A percentile compares a stretch with the other conserved stretches of the same genome.
Evolutionary conservation across 2,329 filamentous ascomycete species (phyloP).

Genomic region (Botrytis porri): DNA sequence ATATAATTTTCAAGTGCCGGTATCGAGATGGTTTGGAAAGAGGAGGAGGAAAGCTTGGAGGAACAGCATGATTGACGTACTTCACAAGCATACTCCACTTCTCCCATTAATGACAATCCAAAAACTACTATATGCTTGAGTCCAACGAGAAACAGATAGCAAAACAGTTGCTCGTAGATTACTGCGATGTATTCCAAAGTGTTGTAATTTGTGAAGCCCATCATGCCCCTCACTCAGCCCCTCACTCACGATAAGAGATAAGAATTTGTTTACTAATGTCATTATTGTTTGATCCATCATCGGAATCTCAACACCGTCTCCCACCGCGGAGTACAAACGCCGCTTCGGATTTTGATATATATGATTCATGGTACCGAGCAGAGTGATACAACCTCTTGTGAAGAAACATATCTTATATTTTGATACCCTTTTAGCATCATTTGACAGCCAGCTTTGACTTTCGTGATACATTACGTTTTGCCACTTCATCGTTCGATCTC

Average conservation of each 20-base stretch:
- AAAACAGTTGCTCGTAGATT: neutral
- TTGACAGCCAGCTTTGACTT: neutral
- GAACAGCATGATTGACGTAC: neutral
- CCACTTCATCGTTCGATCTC: neutral
- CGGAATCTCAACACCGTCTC: constrained; percentile 17
- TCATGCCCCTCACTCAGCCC: constrained; percentile 9
- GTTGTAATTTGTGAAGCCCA: no score
- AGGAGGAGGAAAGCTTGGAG: neutral
- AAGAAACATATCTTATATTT: neutral
- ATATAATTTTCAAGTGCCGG: no score
- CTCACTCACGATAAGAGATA: constrained; percentile 21
- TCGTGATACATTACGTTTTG: constrained; percentile 2
- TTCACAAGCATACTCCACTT: neutral
- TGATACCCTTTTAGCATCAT: neutral
- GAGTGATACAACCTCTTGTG: neutral
- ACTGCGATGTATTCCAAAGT: neutral
- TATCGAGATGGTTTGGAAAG: neutral
- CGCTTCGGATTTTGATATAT: constrained; percentile 13
- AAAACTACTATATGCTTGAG: neutral
- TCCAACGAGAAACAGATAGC: neutral
- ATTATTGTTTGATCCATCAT: constrained; percentile 1
- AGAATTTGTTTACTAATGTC: constrained; percentile 16
- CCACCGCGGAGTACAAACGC: constrained; percentile 16
- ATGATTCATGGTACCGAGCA: neutral
- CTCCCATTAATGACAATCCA: neutral